Evolutionary conservation across 192 early-diverging fungal species (phyloP), one percentile per base, ranked within the genome.

Genomic region (Coemansia sp.): DNA sequence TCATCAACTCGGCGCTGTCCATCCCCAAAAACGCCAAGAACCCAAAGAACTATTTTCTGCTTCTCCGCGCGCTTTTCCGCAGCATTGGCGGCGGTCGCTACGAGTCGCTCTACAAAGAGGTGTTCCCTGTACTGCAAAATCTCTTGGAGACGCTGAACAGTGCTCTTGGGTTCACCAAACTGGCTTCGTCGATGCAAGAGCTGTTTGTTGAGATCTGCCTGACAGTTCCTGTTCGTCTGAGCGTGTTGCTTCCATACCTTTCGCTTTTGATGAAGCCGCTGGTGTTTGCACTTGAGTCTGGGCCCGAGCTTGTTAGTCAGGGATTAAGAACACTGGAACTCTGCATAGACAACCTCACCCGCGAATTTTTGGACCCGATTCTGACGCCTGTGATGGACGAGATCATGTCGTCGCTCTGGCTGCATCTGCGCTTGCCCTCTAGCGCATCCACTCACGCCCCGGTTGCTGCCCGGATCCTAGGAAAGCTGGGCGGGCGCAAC

Each of bases 401-500:
- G 25, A 82, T 99, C 1, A 98, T 99, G 98, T 83, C 86, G 31
- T 92, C 93, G 1, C 80, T 99, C 17, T 96, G 94, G 92, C 90
- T 86, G 59, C 98, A 98, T 67, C 83, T 99, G 25, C 87, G 89
- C 49, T 95, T 94, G 17, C 73, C 87, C 0, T 94, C 95, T 3
- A 96, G 97, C 75, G 90, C 89, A 62, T 88, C 85, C 25, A 75
- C 81, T 10, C 94, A 96, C 64, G 91, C 90, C 32, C 87, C 92
- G 63, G 89, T 90, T 3, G 92, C 96, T 4, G 89, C 94, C 64
- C 84, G 94, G 16, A 98, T 99, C 56, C 81, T 99, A 1, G 98
- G 98, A 8, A 98, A 99, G 73, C 87, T 99, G 31, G 98, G 98
- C n/a, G 98, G 98, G 2, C 82, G 95, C 28, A 99, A 99, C 76